Base-by-base conservation (phyloP, 495 filamentous ascomycete genomes). In the Penicillium simplicissimum region DNA sequence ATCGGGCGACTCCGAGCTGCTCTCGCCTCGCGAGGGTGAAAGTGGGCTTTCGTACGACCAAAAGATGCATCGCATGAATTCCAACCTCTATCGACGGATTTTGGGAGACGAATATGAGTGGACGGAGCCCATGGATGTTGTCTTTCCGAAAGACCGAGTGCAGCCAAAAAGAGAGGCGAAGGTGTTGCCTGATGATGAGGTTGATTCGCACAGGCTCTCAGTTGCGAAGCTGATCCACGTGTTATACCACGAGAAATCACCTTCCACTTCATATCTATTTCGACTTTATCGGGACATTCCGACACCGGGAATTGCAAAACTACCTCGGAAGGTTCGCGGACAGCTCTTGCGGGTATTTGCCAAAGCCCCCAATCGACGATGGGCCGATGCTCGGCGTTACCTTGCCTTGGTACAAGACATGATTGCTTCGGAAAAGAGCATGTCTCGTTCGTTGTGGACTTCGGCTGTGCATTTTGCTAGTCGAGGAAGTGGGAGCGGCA, bases 331-430 rank as follows among this genome's bases (percentile, higher is more conserved):
- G 6, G 75, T 82, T 0, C 83, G 92, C 14, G 86, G 87, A 52
- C 72, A 73, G 28, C 79, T 97, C n/a, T 75, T 96, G 55, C 82
- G 81, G 21, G 82, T 83, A 55, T 81, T 98, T 35, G 87, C 89
- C 25, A 79, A 71, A 31, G 74, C 79, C 19, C 69, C 57, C 0
- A 65, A 79, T 47, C 73, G 76, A 40, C 75, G 79, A 31, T 73
- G 71, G 67, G 65, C 67, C 17, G 77, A 80, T 68, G 69, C 76
- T 82, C 68, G 95, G 55, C 88, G 90, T 35, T 98, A 92, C 70
- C 85, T 97, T 45, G 85, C 87, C 4, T 77, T 97, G 35, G 76
- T 97, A 15, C 89, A 92, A 55, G 94, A 98, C 70, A 87, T 93
- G 80, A 86, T 91, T 70, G 72, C 79, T 31, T 78, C 84, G 34